Evolutionary conservation across 2,329 filamentous ascomycete genomes (phyloP), one percentile per base, ranked within the genome.

Genomic region (Rutstroemia sp.): DNA sequence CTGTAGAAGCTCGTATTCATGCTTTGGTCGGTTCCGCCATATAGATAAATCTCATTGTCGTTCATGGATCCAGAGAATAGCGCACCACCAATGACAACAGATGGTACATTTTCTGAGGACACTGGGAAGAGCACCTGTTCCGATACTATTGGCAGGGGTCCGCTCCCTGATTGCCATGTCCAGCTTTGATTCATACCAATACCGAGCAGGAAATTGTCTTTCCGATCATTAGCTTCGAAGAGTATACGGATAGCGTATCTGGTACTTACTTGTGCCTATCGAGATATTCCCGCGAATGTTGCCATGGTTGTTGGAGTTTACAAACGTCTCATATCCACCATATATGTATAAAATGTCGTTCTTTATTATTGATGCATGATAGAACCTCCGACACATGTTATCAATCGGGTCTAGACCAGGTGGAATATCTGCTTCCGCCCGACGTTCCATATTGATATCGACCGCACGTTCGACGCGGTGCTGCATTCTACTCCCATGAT

Each of bases 251-350:
- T 4, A 23, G 14, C 8, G 16, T 12, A 23, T n/a, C 5, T 23
- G 3, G 21, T 19, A 59, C 47, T 54, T 45, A 63, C 62, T 64
- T 59, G 49, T 51, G 17, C 56, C 58, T 12, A 60, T 54, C 27
- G 44, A 53, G 36, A 55, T 19, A 17, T 9, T 25, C 7, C 46
- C 53, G 6, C 27, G 21, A 9, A 4, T 51, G 2, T 12, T 21
- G 17, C 53, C 53, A 51, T 51, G 53, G 7, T 40, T 48, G 34
- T 52, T 52, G 17, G 42, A 48, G 8, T 42, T 49, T 19, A 53
- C 42, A 14, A 57, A 57, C 17, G 54, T 52, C 34, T 57, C 54
- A 19, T 47, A 47, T 6, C 54, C 54, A 8, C 54, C 54, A 17
- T 57, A 52, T 3, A 57, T 53, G 16, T 52, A 57, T 19, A 57